Percentiles rank a stretch among this genome's conserved stretches.
These are phyloP conservation scores for Didymella segeticola DNA, from an alignment of 2,329 filamentous ascomycete species.

Conservation along the genomic window DNA sequence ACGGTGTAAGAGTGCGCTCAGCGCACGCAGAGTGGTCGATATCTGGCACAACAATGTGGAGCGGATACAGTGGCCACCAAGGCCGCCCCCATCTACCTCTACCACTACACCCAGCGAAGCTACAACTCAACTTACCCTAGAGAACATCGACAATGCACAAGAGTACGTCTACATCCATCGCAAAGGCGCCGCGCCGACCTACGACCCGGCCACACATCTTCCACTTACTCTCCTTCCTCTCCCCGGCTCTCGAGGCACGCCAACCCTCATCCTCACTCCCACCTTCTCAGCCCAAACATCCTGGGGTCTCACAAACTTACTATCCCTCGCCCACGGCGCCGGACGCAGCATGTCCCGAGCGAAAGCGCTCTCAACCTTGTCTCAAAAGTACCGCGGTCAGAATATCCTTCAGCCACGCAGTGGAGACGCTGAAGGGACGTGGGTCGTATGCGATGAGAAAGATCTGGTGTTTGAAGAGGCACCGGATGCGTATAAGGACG, in stretches of 20 bases:
- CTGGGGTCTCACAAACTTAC: constrained; percentile 41
- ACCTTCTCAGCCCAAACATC: constrained; percentile 35
- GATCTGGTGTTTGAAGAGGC: constrained; percentile 50
- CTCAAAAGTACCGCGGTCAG: constrained; percentile 44
- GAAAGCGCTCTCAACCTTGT: constrained; percentile 41
- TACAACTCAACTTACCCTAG: not conserved
- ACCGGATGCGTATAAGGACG: constrained; percentile 49
- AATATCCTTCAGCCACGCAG: constrained; percentile 36
- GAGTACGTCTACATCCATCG: constrained; percentile 46
- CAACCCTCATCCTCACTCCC: constrained; percentile 48
- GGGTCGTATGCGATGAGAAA: constrained; percentile 50
- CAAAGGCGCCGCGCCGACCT: constrained; percentile 49
- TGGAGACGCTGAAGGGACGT: constrained; percentile 37
- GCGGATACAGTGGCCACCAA: constrained; percentile 42
- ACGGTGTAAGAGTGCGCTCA: constrained; percentile 26
- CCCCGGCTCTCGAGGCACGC: constrained; percentile 48
- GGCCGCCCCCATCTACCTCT: constrained; percentile 11
- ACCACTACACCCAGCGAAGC: not conserved
- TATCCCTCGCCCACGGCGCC: constrained; percentile 49
- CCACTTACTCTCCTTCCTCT: constrained; percentile 45
- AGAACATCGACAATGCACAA: not conserved
- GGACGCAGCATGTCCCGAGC: constrained; percentile 48
- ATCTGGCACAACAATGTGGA: constrained; percentile 50
- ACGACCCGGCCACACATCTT: constrained; percentile 24
- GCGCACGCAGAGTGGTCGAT: constrained; percentile 43